Conservation (phyloP, 2,329 filamentous ascomycete species). For the Diaporthe citri region DNA sequence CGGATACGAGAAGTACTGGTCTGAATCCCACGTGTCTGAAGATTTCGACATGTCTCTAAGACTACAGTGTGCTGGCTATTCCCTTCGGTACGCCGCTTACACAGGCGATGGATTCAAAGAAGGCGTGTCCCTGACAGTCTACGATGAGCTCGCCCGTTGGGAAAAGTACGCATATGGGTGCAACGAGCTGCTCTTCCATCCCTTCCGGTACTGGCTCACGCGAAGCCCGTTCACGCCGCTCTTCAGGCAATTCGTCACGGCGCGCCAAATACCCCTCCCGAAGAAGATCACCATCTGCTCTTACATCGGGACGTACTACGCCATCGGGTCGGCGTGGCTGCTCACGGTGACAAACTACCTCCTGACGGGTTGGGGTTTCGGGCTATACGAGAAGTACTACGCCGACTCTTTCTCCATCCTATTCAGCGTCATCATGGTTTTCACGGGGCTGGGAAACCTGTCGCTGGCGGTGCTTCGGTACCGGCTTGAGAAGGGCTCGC, state of each 20-base stretch:
- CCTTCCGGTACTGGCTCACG: constrained; percentile 71
- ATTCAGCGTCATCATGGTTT: constrained; percentile 73
- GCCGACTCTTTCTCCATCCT: constrained; percentile 75
- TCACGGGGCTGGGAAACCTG: constrained; percentile 72
- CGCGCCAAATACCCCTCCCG: constrained; percentile 61
- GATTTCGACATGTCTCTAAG: constrained; percentile 87
- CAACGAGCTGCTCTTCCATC: constrained; percentile 82
- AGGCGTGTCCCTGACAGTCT: constrained; percentile 85
- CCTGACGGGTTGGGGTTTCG: constrained; percentile 75
- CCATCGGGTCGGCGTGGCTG: constrained; percentile 46
- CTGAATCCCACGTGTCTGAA: constrained; percentile 82
- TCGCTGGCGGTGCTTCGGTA: constrained; percentile 73
- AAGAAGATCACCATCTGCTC: constrained; percentile 66
- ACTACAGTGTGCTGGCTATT: constrained; percentile 78
- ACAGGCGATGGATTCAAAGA: constrained; percentile 81
- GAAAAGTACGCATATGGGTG: constrained; percentile 90
- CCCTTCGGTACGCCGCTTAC: constrained; percentile 77
- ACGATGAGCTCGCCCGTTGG: constrained; percentile 87
- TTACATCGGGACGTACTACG: constrained; percentile 49
- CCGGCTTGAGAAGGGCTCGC: constrained; percentile 55
- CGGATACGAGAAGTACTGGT: constrained; percentile 85
- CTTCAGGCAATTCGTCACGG: constrained; percentile 71
- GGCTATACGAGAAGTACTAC: constrained; percentile 75
- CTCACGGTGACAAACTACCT: constrained; percentile 47
- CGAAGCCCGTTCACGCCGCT: constrained; percentile 75